Percentiles rank a stretch among this genome's conserved stretches.
Evolutionary conservation across 352 stramenopile genomes (phyloP).

Genomic region (Pythium utonaiense): DNA sequence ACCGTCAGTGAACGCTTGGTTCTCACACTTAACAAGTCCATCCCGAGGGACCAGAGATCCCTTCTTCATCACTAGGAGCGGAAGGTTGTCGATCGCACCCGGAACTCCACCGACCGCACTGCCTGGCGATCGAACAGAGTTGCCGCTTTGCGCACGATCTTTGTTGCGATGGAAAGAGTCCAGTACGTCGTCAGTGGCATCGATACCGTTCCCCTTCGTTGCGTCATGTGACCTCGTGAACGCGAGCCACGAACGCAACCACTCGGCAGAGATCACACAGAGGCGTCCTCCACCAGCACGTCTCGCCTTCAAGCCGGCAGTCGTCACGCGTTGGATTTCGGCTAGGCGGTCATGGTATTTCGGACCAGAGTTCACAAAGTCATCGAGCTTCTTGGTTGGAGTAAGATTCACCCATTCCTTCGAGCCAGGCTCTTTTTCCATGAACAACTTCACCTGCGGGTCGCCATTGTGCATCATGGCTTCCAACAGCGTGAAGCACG

Average conservation of each 20-base stretch:
- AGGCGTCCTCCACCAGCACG: slow-evolving; percentile 47
- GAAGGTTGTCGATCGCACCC: slow-evolving; percentile 59
- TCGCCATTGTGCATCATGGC: slow-evolving; percentile 51
- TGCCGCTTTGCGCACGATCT: slow-evolving; percentile 9
- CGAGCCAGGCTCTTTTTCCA: slow-evolving; percentile 10
- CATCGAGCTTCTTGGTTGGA: not conserved
- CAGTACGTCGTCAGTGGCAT: not conserved
- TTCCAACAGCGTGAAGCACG: slow-evolving; percentile 57
- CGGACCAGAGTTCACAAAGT: not conserved
- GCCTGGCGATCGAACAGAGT: slow-evolving; percentile 1
- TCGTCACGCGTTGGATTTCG: slow-evolving; percentile 70
- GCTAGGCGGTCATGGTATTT: slow-evolving; percentile 43
- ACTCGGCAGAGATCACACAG: slow-evolving; percentile 57
- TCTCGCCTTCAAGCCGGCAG: slow-evolving; percentile 55
- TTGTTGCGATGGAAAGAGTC: slow-evolving; percentile 3
- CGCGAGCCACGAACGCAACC: slow-evolving; percentile 59
- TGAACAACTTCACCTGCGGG: slow-evolving; percentile 33
- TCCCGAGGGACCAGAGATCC: slow-evolving; percentile 44
- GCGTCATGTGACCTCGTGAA: slow-evolving; percentile 33
- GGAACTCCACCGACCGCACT: slow-evolving; percentile 15
- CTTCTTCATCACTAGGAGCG: slow-evolving; percentile 48
- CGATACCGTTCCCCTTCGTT: slow-evolving; percentile 16
- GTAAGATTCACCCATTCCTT: slow-evolving; percentile 27
- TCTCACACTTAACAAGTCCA: slow-evolving; percentile 32
- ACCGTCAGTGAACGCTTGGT: not conserved